Percentiles rank a stretch among this genome's conserved stretches.
phyloP scores from a whole-genome alignment of 2,329 filamentous ascomycete species.

The Paecilomyces dactylethromorphus region DNA sequence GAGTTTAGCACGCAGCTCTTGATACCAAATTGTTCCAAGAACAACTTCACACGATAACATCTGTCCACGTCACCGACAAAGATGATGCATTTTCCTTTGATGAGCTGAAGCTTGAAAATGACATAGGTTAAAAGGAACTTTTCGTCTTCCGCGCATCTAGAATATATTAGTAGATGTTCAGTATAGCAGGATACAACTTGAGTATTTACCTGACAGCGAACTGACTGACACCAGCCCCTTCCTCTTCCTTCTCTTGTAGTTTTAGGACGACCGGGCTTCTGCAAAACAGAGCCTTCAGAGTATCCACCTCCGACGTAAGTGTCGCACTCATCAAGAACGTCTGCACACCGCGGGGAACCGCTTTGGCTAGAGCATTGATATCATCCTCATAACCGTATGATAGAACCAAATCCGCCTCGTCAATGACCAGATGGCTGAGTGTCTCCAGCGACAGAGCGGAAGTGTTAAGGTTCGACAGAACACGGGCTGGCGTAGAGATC shows the following conservation, averaged over 20 bases:
- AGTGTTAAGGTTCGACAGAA: slow-evolving; percentile 68
- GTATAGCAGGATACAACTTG: not conserved
- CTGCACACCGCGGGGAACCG: slow-evolving; percentile 78
- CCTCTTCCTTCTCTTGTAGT: slow-evolving; percentile 73
- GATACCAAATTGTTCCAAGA: slow-evolving; percentile 94
- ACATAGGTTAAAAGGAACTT: slow-evolving; percentile 92
- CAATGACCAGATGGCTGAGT: slow-evolving; percentile 74
- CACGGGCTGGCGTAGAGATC: slow-evolving; percentile 82
- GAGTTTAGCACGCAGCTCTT: slow-evolving; percentile 90
- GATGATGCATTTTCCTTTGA: slow-evolving; percentile 85
- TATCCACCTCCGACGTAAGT: slow-evolving; percentile 78
- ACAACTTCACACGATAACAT: slow-evolving; percentile 89
- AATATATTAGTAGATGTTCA: slow-evolving; percentile 6
- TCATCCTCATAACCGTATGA: slow-evolving; percentile 94
- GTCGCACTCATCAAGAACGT: slow-evolving; percentile 93
- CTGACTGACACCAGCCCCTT: slow-evolving; percentile 72
- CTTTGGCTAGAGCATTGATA: slow-evolving; percentile 68
- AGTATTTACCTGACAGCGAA: slow-evolving; percentile 66
- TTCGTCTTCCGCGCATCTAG: slow-evolving; percentile 84
- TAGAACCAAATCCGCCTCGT: slow-evolving; percentile 89
- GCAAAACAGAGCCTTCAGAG: slow-evolving; percentile 78
- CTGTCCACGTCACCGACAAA: slow-evolving; percentile 82
- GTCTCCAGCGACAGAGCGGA: slow-evolving; percentile 64
- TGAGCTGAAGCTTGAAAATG: slow-evolving; percentile 88
- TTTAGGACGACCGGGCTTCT: slow-evolving; percentile 72